phyloP scores from a whole-genome alignment of 2,329 filamentous ascomycete genomes.

The Keithomyces neogunnii region DNA sequence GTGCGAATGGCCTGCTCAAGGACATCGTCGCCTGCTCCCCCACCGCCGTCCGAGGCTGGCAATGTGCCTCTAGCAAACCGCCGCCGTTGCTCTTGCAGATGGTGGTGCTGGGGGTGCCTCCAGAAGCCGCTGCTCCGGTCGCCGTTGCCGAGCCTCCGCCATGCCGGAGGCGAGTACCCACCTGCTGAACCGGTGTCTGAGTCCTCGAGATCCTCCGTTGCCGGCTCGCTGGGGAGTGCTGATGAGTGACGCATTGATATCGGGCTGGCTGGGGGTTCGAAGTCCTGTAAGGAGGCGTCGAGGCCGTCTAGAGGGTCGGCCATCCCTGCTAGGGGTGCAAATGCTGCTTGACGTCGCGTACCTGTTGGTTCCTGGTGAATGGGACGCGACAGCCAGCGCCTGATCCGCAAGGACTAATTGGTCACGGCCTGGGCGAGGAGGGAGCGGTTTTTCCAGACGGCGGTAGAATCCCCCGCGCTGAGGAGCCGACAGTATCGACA shows the following conservation, averaged over 20 bases:
- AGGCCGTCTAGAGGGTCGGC: constrained; percentile 31
- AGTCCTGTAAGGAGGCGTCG: constrained; percentile 47
- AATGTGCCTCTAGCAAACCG: constrained; percentile 5
- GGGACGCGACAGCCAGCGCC: constrained; percentile 17
- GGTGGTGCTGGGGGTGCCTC: constrained; percentile 18
- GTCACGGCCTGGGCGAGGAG: constrained; percentile 15
- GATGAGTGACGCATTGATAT: constrained; percentile 22
- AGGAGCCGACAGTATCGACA: constrained; percentile 4
- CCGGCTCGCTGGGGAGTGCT: constrained; percentile 24
- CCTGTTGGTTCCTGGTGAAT: constrained; percentile 5
- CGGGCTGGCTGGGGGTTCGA: constrained; percentile 39
- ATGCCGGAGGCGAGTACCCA: constrained; percentile 53
- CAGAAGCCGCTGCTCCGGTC: constrained; percentile 52
- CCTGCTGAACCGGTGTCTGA: constrained; percentile 40
- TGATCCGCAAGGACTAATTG: constrained; percentile 24
- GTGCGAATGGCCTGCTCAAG: constrained; percentile 46
- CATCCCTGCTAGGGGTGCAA: constrained; percentile 12
- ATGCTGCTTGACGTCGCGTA: constrained; percentile 11
- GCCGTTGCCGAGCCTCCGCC: constrained; percentile 53
- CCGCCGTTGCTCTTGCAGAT: neutral
- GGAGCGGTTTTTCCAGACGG: constrained; percentile 18
- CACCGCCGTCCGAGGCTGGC: constrained; percentile 19
- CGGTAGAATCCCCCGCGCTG: neutral
- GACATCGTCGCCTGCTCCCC: constrained; percentile 28
- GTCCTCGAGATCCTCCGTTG: constrained; percentile 32